Conservation (phyloP, 2,329 filamentous ascomycete genomes). For the Hypoxylon sp. region DNA sequence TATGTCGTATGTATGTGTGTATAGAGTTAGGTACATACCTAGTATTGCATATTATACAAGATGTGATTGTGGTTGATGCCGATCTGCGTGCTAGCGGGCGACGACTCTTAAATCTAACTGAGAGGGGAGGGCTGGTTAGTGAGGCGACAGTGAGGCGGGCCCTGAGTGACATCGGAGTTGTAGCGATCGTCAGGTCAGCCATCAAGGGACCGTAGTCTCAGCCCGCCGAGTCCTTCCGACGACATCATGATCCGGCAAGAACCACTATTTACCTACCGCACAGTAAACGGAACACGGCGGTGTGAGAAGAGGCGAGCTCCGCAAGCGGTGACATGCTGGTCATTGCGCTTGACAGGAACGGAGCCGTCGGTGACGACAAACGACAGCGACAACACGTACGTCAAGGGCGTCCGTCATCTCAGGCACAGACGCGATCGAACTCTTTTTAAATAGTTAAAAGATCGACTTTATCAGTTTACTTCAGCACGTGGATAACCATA, state of each 20-base stretch:
- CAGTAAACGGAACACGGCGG: constrained; percentile 25
- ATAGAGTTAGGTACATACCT: constrained; percentile 1
- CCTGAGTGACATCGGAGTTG: constrained; percentile 21
- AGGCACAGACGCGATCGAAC: background rate
- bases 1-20: constrained; percentile 2
- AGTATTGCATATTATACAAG: constrained; percentile 1
- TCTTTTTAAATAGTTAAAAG: background rate
- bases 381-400: background rate
- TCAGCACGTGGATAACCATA: background rate
- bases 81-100: constrained; percentile 28
- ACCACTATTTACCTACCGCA: constrained; percentile 13
- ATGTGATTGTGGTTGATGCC: constrained; percentile 25
- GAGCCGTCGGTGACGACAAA: background rate
- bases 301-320: constrained; percentile 10
- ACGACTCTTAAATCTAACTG: constrained; percentile 12
- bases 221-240: constrained; percentile 19
- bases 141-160: constrained; percentile 17
- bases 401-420: background rate
- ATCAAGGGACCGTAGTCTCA: constrained; percentile 15
- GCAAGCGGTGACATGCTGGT: constrained; percentile 8
- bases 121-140: constrained; percentile 18
- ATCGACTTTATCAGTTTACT: background rate
- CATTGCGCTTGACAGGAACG: constrained; percentile 5
- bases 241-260: constrained; percentile 13
- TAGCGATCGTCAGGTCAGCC: constrained; percentile 30